Evolutionary conservation across 805 yeast genomes (phyloP).

Genomic region (Starmerella bacillaris): DNA sequence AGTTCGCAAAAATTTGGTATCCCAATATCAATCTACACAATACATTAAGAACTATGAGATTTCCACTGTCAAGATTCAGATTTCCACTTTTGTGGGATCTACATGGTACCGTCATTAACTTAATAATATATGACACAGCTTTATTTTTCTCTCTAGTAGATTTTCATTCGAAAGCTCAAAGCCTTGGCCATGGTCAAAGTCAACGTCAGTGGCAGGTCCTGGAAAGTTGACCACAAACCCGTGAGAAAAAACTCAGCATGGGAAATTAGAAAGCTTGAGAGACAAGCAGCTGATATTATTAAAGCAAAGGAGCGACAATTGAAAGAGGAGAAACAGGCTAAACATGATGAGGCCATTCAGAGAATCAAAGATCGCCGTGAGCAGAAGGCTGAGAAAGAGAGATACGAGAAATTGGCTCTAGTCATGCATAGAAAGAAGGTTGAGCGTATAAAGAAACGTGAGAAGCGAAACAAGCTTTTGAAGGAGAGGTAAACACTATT

Average conservation of each 20-base stretch:
- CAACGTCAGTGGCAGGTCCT: slow-evolving; percentile 23
- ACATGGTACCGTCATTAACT: no score
- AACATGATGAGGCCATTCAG: slow-evolving; percentile 29
- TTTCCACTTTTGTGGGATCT: no score
- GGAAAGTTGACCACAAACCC: slow-evolving; percentile 25
- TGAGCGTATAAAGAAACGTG: slow-evolving; percentile 75
- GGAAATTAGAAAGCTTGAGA: slow-evolving; percentile 48
- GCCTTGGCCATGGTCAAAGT: slow-evolving; percentile 11
- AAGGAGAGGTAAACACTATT: slow-evolving; percentile 51
- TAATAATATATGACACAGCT: no score
- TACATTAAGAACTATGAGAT: no score
- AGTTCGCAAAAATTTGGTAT: no score
- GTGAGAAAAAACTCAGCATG: slow-evolving; percentile 32
- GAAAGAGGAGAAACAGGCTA: slow-evolving; percentile 59
- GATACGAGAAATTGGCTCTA: slow-evolving; percentile 63
- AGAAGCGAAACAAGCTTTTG: slow-evolving; percentile 84
- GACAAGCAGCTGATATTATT: slow-evolving; percentile 44
- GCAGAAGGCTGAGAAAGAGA: slow-evolving; percentile 71
- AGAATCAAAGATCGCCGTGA: slow-evolving; percentile 49
- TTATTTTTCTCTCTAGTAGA: background rate
- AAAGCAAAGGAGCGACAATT: slow-evolving; percentile 54
- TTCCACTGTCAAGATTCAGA: no score
- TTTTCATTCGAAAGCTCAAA: no score
- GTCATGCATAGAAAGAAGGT: slow-evolving; percentile 86
- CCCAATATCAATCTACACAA: no score